Evolutionary conservation across 2,329 filamentous ascomycete genomes (phyloP), one percentile per base, ranked within the genome.

Genomic region (Paramyrothecium sp.): DNA sequence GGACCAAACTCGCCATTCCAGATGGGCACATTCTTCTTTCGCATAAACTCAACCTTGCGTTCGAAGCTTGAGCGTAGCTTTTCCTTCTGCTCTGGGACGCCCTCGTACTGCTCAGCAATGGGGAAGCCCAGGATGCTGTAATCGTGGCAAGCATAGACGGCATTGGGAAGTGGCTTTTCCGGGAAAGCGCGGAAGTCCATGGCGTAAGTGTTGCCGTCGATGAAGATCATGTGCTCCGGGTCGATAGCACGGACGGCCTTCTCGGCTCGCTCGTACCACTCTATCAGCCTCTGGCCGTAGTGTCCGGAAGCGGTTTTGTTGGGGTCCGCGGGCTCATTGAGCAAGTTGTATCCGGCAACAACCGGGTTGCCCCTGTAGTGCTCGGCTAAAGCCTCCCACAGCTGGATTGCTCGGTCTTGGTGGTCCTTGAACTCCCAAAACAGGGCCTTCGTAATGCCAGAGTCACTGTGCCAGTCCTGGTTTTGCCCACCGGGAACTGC

Each of bases 1-100:
- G 79, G 79, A 0, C 79, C 81, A 55, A 81, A 85, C 61, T 84
- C 81, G 23, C 78, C 70, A 57, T 81, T 81, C 78, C 78, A 81
- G 55, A 78, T 75, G 3, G 76, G 73, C 0, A 77, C 72, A 7
- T 73, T 69, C 21, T 72, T 69, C 19, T 70, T 55, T 17, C 71
- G 65, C 76, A 79, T 78, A 60, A 75, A 81, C 56, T 75, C 64
- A 0, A 73, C 72, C 61, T 81, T 81, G 19, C 77, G 71, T 46
- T 73, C 62, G 60, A 78, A 79, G 50, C 71, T 71, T 3, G 58
- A 26, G 7, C 72, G 69, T 1, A 84, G 68, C 38, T 73, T 74
- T 0, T 61, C 58, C 33, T 78, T 75, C 55, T 84, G 80, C 3
- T 77, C 75, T 0, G 65, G 60, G 0, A 73, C 76, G 5, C 77